phyloP scores from a whole-genome alignment of 306 rosid genomes.

The Ammopiptanthus mongolicus region DNA sequence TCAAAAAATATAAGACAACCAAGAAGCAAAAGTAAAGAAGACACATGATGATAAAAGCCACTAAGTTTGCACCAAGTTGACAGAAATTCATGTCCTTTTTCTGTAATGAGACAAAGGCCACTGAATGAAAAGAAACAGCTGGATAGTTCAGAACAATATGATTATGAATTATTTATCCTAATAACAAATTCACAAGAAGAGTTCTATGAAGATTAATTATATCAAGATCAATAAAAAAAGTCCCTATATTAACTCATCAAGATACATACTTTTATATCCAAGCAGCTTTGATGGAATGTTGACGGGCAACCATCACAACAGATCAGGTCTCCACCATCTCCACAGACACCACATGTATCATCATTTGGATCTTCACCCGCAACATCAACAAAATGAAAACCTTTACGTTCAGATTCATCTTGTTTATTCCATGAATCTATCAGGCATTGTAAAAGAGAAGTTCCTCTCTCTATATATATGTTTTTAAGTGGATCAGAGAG shows the following conservation, averaged over 20 bases:
- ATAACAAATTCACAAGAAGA: background rate
- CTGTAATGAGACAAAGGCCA: background rate
- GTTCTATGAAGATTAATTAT: background rate
- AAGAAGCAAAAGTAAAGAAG: background rate
- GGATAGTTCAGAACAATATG: background rate
- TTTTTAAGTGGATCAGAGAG: slow-evolving; percentile 51
- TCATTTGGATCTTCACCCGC: slow-evolving; percentile 88
- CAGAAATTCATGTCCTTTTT: background rate
- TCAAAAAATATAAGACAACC: background rate
- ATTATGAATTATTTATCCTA: background rate
- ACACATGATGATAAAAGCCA: background rate
- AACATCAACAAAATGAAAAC: slow-evolving; percentile 65
- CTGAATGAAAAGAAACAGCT: background rate
- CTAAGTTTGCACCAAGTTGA: background rate
- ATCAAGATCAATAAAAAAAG: slow-evolving; percentile 2
- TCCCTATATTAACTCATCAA: background rate
- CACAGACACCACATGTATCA: slow-evolving; percentile 94
- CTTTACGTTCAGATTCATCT: slow-evolving; percentile 55
- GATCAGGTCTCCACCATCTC: slow-evolving; percentile 94
- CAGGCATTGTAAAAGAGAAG: slow-evolving; percentile 77
- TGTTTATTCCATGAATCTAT: slow-evolving; percentile 88
- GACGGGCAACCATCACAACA: slow-evolving; percentile 98
- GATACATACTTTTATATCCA: slow-evolving; percentile 66
- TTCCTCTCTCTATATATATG: slow-evolving; percentile 54
- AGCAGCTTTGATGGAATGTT: slow-evolving; percentile 88